Conservation (phyloP, 2,329 filamentous ascomycete species). For the Bipolaris bicolor region DNA sequence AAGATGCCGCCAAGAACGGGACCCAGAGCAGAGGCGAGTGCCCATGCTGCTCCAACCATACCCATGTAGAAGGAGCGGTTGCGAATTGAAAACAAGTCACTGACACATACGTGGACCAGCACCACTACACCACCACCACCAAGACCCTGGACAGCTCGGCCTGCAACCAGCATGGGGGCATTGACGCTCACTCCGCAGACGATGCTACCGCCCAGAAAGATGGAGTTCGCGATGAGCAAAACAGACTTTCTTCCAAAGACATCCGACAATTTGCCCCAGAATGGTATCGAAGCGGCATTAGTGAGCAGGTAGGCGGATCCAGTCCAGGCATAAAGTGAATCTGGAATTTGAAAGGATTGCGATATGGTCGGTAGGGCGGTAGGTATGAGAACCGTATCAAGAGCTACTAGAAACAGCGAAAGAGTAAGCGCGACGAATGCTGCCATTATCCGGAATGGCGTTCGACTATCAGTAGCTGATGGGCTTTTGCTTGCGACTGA, state of each 20-base stretch:
- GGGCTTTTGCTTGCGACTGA: background rate
- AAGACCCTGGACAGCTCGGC: constrained; percentile 60
- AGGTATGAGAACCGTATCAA: constrained; percentile 64
- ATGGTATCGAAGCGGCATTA: constrained; percentile 48
- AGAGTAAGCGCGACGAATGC: constrained; percentile 42
- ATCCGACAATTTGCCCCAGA: constrained; percentile 52
- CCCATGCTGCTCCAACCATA: constrained; percentile 61
- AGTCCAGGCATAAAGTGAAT: constrained; percentile 78
- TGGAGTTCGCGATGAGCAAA: constrained; percentile 42
- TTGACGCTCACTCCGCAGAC: constrained; percentile 56
- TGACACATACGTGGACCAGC: constrained; percentile 61
- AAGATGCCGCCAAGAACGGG: constrained; percentile 62
- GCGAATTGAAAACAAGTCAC: constrained; percentile 58
- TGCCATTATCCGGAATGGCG: constrained; percentile 19
- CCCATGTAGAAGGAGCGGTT: constrained; percentile 59
- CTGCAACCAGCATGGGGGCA: constrained; percentile 61
- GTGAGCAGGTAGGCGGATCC: constrained; percentile 56
- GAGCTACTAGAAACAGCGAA: constrained; percentile 51
- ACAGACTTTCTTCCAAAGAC: constrained; percentile 48
- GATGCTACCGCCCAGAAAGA: constrained; percentile 59
- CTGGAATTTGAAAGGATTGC: constrained; percentile 65
- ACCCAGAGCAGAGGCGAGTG: constrained; percentile 60
- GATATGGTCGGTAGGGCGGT: constrained; percentile 72
- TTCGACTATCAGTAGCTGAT: background rate
- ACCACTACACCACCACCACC: constrained; percentile 61